These are phyloP conservation scores for Aspergillus asperescens DNA, from an alignment of 495 filamentous ascomycete genomes.

Conservation along the genomic window DNA sequence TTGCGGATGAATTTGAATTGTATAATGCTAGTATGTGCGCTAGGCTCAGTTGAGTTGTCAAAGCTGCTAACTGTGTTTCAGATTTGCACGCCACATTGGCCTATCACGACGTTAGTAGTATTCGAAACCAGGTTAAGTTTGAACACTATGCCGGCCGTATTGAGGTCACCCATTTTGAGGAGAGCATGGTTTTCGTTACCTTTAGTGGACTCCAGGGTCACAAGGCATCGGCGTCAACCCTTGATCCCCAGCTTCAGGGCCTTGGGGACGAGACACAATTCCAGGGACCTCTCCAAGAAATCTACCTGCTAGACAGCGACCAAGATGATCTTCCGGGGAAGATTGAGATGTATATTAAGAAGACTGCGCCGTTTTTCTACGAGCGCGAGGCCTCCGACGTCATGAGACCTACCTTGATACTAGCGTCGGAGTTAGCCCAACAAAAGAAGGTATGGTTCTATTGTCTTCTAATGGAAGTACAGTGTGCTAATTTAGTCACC, in stretches of 20 bases:
- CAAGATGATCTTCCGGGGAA: slow-evolving; percentile 61
- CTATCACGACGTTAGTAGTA: slow-evolving; percentile 56
- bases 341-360: slow-evolving; percentile 66
- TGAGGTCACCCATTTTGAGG: slow-evolving; percentile 64
- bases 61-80: slow-evolving; percentile 21
- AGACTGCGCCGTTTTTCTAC: slow-evolving; percentile 55
- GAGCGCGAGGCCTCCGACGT: slow-evolving; percentile 62
- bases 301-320: slow-evolving; percentile 60
- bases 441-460: slow-evolving; percentile 43
- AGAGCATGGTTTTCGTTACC: slow-evolving; percentile 47
- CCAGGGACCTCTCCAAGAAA: slow-evolving; percentile 37
- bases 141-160: slow-evolving; percentile 55
- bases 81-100: slow-evolving; percentile 64
- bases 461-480: background rate
- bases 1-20: slow-evolving; percentile 67
- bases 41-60: background rate
- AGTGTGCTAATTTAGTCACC: slow-evolving; percentile 7
- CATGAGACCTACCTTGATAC: slow-evolving; percentile 59
- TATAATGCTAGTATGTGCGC: slow-evolving; percentile 54
- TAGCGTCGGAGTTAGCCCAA: slow-evolving; percentile 50
- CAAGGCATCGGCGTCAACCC: slow-evolving; percentile 38
- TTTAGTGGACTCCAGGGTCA: slow-evolving; percentile 49
- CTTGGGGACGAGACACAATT: slow-evolving; percentile 42
- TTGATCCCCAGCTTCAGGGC: slow-evolving; percentile 51
- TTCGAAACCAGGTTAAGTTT: slow-evolving; percentile 53